A percentile compares a stretch with the other conserved stretches of the same genome.
These are phyloP conservation scores for Chamaenerion angustifolium DNA, from an alignment of 345 rosid genomes.

Conservation along the genomic window DNA sequence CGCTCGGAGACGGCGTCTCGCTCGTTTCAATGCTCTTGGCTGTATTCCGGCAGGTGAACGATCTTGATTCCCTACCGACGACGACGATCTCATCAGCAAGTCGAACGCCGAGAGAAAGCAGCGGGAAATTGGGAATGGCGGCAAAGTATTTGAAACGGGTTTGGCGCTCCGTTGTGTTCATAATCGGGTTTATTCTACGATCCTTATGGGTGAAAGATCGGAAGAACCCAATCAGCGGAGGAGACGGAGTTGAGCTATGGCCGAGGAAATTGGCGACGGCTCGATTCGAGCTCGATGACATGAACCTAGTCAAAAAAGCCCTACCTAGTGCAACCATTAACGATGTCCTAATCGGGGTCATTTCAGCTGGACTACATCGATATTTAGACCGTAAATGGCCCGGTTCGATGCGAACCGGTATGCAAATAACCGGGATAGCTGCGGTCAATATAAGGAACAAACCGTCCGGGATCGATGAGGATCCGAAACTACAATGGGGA, in stretches of 20 bases:
- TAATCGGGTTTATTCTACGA: constrained; percentile 17
- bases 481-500: constrained; percentile 27
- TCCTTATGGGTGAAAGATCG: constrained; percentile 18
- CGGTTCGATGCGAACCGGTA: not conserved
- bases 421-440: not conserved
- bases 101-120: constrained; percentile 3
- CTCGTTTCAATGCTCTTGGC: constrained; percentile 4
- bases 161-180: constrained; percentile 20
- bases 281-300: constrained; percentile 32
- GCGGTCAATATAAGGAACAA: not conserved
- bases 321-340: constrained; percentile 4
- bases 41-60: constrained; percentile 10
- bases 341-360: not conserved
- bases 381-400: constrained; percentile 1
- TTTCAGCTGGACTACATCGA: not conserved
- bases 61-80: constrained; percentile 18
- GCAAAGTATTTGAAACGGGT: constrained; percentile 9
- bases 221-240: constrained; percentile 28
- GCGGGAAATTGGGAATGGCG: not conserved
- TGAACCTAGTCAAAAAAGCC: constrained; percentile 34
- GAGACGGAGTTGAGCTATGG: constrained; percentile 51
- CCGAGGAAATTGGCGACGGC: constrained; percentile 45
- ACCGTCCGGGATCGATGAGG: constrained; percentile 8
- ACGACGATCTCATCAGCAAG: not conserved
- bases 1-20: constrained; percentile 7